A percentile compares a stretch with the other conserved stretches of the same genome.
phyloP scores from a whole-genome alignment of 148 eudicot genomes.

The Nepenthes mirabilis region DNA sequence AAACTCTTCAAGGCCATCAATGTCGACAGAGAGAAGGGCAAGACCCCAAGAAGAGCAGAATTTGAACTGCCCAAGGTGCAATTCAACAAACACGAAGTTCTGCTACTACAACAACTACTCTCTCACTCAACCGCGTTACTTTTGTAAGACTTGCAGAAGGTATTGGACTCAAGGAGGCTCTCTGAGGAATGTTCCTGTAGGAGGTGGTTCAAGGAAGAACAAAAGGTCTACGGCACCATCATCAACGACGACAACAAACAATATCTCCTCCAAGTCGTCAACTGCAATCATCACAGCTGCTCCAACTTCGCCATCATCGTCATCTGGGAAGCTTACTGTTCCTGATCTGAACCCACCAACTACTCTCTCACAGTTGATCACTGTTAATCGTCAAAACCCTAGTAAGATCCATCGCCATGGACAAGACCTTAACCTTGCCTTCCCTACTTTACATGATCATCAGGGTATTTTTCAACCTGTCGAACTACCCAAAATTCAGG shows the following conservation, averaged over 20 bases:
- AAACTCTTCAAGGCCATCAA: slow-evolving; percentile 7
- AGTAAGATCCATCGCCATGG: slow-evolving; percentile 24
- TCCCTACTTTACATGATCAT: slow-evolving; percentile 22
- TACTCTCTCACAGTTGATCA: slow-evolving; percentile 3
- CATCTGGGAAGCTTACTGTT: slow-evolving; percentile 6
- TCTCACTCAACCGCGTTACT: slow-evolving; percentile 68
- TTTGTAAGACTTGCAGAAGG: slow-evolving; percentile 77
- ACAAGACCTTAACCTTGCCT: slow-evolving; percentile 51
- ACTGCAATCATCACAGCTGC: background rate
- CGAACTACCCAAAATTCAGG: slow-evolving; percentile 27
- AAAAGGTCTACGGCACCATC: slow-evolving; percentile 27
- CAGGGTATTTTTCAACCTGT: slow-evolving; percentile 27
- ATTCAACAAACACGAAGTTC: slow-evolving; percentile 66
- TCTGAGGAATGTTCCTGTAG: slow-evolving; percentile 68
- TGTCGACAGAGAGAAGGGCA: slow-evolving; percentile 26
- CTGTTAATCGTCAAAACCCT: slow-evolving; percentile 41
- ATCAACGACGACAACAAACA: slow-evolving; percentile 8
- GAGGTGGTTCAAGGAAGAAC: slow-evolving; percentile 79
- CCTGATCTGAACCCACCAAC: slow-evolving; percentile 45
- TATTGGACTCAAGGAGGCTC: slow-evolving; percentile 85
- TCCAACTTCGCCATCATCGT: background rate
- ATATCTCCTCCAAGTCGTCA: background rate
- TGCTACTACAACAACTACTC: slow-evolving; percentile 88
- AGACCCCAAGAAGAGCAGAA: slow-evolving; percentile 58
- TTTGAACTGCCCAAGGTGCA: slow-evolving; percentile 64